Evolutionary conservation across 1,284 basidiomycete genomes (phyloP).

Genomic region (Leccinum ponderosum): DNA sequence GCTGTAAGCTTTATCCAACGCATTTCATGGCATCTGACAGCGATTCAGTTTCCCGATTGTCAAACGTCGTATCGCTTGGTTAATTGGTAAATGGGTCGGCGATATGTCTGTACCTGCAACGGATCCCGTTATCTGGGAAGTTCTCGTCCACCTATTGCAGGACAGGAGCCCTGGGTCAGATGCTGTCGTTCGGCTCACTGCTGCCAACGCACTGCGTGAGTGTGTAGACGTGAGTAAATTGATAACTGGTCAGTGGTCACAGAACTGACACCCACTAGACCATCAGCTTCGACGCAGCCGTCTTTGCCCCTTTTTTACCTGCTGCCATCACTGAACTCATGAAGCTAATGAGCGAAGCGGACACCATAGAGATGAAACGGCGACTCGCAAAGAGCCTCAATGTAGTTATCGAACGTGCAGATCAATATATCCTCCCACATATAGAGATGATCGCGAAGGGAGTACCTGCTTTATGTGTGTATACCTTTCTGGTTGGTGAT

Average conservation of each 20-base stretch:
- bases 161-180: slow-evolving; percentile 73
- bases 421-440: slow-evolving; percentile 70
- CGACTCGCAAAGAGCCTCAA: slow-evolving; percentile 72
- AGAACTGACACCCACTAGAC: slow-evolving; percentile 43
- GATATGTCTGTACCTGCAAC: slow-evolving; percentile 64
- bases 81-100: slow-evolving; percentile 82
- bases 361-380: slow-evolving; percentile 78
- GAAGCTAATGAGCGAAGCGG: slow-evolving; percentile 70
- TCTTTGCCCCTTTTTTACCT: slow-evolving; percentile 63
- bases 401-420: slow-evolving; percentile 71
- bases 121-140: slow-evolving; percentile 73
- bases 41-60: slow-evolving; percentile 75
- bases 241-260: neutral
- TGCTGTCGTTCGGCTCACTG: slow-evolving; percentile 79
- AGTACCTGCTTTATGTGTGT: slow-evolving; percentile 77
- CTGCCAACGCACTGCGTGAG: slow-evolving; percentile 73
- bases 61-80: slow-evolving; percentile 88
- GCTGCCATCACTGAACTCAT: slow-evolving; percentile 62
- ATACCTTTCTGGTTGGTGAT: slow-evolving; percentile 1
- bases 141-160: slow-evolving; percentile 71
- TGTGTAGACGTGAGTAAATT: slow-evolving; percentile 73
- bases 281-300: slow-evolving; percentile 53
- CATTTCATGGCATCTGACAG: slow-evolving; percentile 19
- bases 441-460: slow-evolving; percentile 65
- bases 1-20: slow-evolving; percentile 42